Percentiles rank a stretch among this genome's conserved stretches.
These are phyloP conservation scores for Lichtheimia corymbifera DNA, from an alignment of 371 early-diverging fungal genomes.

Conservation along the genomic window DNA sequence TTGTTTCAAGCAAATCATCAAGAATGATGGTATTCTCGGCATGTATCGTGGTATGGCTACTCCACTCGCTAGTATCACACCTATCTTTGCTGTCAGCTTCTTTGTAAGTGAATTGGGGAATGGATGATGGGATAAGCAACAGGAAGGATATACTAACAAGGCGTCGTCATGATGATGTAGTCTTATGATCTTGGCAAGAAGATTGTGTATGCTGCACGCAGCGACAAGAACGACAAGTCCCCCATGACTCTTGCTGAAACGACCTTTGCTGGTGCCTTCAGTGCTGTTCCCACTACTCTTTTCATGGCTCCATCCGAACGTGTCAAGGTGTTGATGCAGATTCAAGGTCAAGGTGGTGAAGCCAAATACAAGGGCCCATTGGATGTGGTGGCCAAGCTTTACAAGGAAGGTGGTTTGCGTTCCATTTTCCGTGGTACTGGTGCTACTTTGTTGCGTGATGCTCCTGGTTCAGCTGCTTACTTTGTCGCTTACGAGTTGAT, in stretches of 20 bases:
- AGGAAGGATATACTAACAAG: not conserved
- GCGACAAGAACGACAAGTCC: constrained; percentile 51
- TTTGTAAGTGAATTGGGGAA: constrained; percentile 26
- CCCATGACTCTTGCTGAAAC: constrained; percentile 76
- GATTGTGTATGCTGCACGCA: constrained; percentile 61
- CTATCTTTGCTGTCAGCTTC: constrained; percentile 94
- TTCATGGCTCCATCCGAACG: constrained; percentile 95
- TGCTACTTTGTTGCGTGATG: constrained; percentile 93
- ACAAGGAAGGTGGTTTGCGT: constrained; percentile 79
- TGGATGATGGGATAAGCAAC: not conserved
- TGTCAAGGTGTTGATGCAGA: constrained; percentile 93
- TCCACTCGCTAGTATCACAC: constrained; percentile 90
- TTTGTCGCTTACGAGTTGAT: constrained; percentile 93
- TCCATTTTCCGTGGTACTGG: constrained; percentile 92
- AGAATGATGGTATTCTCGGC: constrained; percentile 87
- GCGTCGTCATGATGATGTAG: constrained; percentile 26
- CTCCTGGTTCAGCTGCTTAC: constrained; percentile 97
- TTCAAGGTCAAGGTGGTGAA: constrained; percentile 55
- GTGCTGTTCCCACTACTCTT: constrained; percentile 92
- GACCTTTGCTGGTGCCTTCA: constrained; percentile 93
- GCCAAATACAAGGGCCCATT: constrained; percentile 79
- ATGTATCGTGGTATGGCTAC: constrained; percentile 95
- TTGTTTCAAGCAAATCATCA: constrained; percentile 87
- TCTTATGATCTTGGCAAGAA: constrained; percentile 76
- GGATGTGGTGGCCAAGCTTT: constrained; percentile 74